These are phyloP conservation scores for Fagus crenata DNA, from an alignment of 306 rosid genomes.

Conservation along the genomic window DNA sequence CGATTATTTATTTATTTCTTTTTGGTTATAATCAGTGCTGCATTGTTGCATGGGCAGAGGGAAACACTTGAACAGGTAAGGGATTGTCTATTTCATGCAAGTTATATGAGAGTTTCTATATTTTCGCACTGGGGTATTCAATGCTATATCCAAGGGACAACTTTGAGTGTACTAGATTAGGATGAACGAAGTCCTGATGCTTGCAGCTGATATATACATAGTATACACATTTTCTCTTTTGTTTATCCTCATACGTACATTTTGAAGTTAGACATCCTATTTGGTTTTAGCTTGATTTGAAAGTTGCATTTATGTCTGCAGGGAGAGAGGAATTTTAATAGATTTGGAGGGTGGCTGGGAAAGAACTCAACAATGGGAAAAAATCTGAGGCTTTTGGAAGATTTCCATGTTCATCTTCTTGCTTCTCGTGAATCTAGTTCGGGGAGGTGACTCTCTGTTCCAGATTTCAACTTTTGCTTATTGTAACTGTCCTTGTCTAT, in stretches of 20 bases:
- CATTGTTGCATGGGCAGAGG: slow-evolving; percentile 80
- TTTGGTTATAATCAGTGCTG: slow-evolving; percentile 57
- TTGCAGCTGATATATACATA: not conserved
- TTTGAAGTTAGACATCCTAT: slow-evolving; percentile 7
- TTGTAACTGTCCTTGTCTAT: slow-evolving; percentile 17
- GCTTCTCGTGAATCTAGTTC: slow-evolving; percentile 84
- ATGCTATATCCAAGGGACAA: not conserved
- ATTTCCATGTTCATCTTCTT: slow-evolving; percentile 83
- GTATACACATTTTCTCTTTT: slow-evolving; percentile 1
- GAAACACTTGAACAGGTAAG: slow-evolving; percentile 81
- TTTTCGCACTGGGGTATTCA: not conserved
- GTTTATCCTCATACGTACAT: slow-evolving; percentile 11
- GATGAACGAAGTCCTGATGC: not conserved
- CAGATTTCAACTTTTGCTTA: slow-evolving; percentile 20
- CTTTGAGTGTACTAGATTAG: not conserved
- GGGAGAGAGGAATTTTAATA: slow-evolving; percentile 85
- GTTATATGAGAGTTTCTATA: slow-evolving; percentile 4
- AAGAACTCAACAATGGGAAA: slow-evolving; percentile 87
- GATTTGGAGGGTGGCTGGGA: slow-evolving; percentile 97
- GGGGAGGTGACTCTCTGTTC: slow-evolving; percentile 58
- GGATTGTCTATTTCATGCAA: slow-evolving; percentile 28
- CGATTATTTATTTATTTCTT: slow-evolving; percentile 15
- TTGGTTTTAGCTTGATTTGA: slow-evolving; percentile 18
- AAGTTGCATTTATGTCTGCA: slow-evolving; percentile 37
- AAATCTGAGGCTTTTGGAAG: slow-evolving; percentile 84